Conservation (phyloP, 2,329 filamentous ascomycete genomes). For the Fusarium sp. region DNA sequence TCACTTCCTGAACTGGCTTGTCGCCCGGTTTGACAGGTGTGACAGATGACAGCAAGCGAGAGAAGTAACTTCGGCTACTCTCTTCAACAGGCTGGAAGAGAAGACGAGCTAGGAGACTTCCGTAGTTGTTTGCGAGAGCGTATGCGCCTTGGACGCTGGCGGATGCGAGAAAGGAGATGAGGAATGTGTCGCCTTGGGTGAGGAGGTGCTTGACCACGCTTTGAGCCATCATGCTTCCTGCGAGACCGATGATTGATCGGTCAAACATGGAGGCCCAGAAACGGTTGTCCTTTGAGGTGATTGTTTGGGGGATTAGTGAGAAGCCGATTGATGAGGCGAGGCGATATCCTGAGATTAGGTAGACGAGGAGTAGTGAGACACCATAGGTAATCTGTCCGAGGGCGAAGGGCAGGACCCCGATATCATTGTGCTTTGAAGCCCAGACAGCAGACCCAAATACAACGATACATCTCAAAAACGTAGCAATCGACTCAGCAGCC, state of each 20-base stretch:
- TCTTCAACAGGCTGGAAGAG: conserved; percentile 97
- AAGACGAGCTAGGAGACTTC: conserved; percentile 84
- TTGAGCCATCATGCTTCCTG: conserved; percentile 85
- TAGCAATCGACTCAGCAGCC: conserved; percentile 82
- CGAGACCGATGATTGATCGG: conserved; percentile 73
- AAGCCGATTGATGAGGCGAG: conserved; percentile 69
- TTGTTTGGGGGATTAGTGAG: conserved; percentile 66
- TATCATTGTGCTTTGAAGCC: conserved; percentile 60
- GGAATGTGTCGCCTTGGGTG: conserved; percentile 91
- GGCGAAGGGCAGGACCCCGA: conserved; percentile 88
- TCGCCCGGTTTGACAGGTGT: conserved; percentile 19
- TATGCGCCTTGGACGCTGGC: conserved; percentile 89
- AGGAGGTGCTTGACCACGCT: conserved; percentile 90
- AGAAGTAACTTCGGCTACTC: conserved; percentile 88
- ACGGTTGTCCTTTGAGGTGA: conserved; percentile 40
- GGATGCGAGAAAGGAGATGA: conserved; percentile 80
- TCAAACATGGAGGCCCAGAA: conserved; percentile 72
- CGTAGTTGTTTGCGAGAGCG: conserved; percentile 93
- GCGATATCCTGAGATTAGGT: conserved; percentile 66
- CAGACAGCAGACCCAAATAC: conserved; percentile 77
- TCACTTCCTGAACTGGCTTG: conserved; percentile 43
- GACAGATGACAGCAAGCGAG: conserved; percentile 69
- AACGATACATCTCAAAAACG: conserved; percentile 76
- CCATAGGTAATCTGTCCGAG: conserved; percentile 85
- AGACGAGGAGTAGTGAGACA: conserved; percentile 71